Evolutionary conservation across 176 grass and related monocot genomes (phyloP).

Genomic region (Musa beccarii): DNA sequence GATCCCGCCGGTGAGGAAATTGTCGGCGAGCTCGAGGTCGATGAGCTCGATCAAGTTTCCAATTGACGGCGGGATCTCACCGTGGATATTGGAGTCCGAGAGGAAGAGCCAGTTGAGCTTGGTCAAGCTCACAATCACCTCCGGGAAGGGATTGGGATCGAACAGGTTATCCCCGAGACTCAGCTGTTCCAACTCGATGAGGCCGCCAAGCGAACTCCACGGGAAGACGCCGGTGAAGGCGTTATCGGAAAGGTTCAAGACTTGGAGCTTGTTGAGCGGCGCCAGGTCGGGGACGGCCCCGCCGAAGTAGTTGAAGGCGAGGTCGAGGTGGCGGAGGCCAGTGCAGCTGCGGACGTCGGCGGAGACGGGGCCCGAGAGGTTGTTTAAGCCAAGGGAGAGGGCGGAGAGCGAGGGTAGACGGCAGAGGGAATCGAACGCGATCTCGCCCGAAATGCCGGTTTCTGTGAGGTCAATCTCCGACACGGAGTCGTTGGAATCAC

Average conservation of each 20-base stretch:
- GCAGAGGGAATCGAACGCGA: constrained; percentile 44
- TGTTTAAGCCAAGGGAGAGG: constrained; percentile 44
- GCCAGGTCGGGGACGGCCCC: constrained; percentile 51
- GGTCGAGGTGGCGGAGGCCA: constrained; percentile 30
- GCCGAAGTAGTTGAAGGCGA: constrained; percentile 49
- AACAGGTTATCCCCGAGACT: constrained; percentile 56
- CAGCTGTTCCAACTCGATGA: constrained; percentile 37
- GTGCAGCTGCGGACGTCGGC: constrained; percentile 31
- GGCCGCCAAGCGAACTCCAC: constrained; percentile 40
- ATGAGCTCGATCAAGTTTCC: constrained; percentile 41
- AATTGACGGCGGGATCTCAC: constrained; percentile 46
- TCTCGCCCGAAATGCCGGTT: not conserved
- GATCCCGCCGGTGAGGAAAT: constrained; percentile 40
- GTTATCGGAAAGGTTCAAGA: constrained; percentile 54
- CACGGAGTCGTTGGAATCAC: constrained; percentile 25
- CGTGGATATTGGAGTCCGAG: constrained; percentile 33
- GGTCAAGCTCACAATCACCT: constrained; percentile 25
- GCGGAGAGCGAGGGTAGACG: constrained; percentile 23
- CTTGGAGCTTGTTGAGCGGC: constrained; percentile 23
- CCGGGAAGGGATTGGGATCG: constrained; percentile 25
- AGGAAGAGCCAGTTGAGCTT: constrained; percentile 61
- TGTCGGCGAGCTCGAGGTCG: constrained; percentile 62
- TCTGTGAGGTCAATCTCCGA: not conserved
- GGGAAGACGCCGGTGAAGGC: constrained; percentile 57
- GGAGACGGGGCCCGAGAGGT: constrained; percentile 32